phyloP scores from a whole-genome alignment of 2,329 filamentous ascomycete species.

The Botrytis pseudocinerea region DNA sequence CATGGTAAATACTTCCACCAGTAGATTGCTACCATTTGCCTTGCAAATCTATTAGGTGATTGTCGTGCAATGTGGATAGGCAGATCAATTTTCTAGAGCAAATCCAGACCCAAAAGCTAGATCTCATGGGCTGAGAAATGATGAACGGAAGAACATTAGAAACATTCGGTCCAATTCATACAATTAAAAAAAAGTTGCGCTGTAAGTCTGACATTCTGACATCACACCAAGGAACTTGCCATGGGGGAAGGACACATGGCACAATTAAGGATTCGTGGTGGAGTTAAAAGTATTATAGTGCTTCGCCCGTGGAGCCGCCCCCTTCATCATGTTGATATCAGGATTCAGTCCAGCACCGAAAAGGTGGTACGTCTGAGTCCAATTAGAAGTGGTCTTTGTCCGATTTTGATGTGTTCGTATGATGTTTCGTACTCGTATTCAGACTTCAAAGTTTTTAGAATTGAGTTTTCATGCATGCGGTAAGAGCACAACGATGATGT shows the following conservation, averaged over 20 bases:
- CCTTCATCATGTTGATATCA: not conserved
- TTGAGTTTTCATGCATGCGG: not conserved
- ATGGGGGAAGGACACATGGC: slow-evolving; percentile 10
- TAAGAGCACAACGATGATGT: not conserved
- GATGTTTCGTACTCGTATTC: not conserved
- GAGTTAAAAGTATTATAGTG: not conserved
- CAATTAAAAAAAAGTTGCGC: not conserved
- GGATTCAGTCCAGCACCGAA: not conserved
- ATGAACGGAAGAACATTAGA: not conserved
- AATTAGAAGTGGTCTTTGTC: not conserved
- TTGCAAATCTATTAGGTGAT: not conserved
- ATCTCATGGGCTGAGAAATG: not conserved
- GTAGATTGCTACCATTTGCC: not conserved
- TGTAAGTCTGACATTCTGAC: not conserved
- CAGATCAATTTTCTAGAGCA: not conserved
- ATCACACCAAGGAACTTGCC: not conserved
- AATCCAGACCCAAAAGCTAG: not conserved
- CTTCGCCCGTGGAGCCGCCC: not conserved
- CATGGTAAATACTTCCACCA: not conserved
- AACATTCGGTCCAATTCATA: not conserved
- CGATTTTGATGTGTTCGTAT: not conserved
- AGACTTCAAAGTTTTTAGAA: too few relatives aligned
- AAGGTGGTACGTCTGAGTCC: not conserved
- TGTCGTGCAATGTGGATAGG: not conserved
- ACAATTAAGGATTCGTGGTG: not conserved